These are phyloP conservation scores for Neurospora hispaniola DNA, from an alignment of 495 filamentous ascomycete species.

Conservation along the genomic window DNA sequence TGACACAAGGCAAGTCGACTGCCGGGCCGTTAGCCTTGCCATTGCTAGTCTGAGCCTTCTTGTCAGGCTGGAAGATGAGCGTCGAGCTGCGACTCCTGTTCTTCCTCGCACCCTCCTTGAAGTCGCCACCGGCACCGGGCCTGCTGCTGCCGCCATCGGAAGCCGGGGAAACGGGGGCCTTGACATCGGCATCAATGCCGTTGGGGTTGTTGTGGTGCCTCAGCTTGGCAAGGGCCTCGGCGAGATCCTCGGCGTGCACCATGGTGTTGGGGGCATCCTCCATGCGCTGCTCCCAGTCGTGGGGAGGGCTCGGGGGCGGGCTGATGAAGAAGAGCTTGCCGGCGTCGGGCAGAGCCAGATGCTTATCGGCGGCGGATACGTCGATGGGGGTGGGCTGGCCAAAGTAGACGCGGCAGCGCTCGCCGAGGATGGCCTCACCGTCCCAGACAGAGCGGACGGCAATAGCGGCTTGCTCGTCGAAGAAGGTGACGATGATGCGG, in stretches of 20 bases:
- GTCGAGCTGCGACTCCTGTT: conserved; percentile 30
- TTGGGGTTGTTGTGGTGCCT: conserved; percentile 30
- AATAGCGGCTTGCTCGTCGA: conserved; percentile 60
- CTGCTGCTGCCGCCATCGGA: conserved; percentile 12
- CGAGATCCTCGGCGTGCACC: conserved; percentile 84
- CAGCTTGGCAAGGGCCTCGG: conserved; percentile 63
- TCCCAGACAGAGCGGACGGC: conserved; percentile 61
- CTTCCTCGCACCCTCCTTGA: conserved; percentile 4
- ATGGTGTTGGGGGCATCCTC: conserved; percentile 92
- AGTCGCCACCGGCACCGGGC: background rate
- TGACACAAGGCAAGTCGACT: conserved; percentile 66
- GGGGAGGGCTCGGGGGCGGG: conserved; percentile 81
- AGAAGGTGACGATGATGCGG: conserved; percentile 86
- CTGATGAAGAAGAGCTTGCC: conserved; percentile 96
- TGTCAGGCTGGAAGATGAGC: conserved; percentile 37
- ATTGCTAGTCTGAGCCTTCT: conserved; percentile 56
- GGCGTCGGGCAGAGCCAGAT: conserved; percentile 71
- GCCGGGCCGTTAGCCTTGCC: conserved; percentile 29
- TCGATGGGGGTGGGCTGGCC: conserved; percentile 59
- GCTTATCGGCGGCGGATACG: conserved; percentile 40
- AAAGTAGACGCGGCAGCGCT: conserved; percentile 75
- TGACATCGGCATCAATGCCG: conserved; percentile 1
- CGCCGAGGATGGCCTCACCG: conserved; percentile 55
- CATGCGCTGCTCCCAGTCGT: conserved; percentile 82
- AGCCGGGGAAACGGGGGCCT: conserved; percentile 20